These are phyloP conservation scores for Adansonia gregorii DNA, from an alignment of 441 rosid genomes.

Conservation along the genomic window DNA sequence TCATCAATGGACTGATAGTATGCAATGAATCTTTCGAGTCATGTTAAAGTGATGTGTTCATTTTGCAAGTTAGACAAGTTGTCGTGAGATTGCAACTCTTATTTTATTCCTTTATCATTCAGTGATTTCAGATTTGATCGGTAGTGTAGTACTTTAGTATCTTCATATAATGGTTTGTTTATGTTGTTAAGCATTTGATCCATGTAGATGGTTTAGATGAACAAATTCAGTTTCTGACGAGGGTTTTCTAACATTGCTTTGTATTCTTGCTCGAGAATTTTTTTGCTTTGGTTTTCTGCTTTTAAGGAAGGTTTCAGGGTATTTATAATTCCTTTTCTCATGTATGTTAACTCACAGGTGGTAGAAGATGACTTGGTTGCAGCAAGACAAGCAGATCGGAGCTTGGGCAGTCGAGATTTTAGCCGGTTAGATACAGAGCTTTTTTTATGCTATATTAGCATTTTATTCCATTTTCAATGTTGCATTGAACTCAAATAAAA, in stretches of 20 bases:
- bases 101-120: neutral
- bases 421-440: conserved; percentile 55
- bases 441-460: neutral
- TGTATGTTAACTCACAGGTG: conserved; percentile 43
- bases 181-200: neutral
- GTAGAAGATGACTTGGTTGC: conserved; percentile 83
- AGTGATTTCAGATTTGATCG: neutral
- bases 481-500: neutral
- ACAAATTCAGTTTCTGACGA: neutral
- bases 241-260: neutral
- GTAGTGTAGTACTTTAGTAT: neutral
- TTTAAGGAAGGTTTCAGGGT: neutral
- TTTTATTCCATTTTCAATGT: neutral
- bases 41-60: neutral
- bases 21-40: neutral
- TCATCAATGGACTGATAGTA: neutral
- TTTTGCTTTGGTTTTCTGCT: neutral
- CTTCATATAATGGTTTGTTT: too few relatives aligned
- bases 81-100: neutral
- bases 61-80: neutral
- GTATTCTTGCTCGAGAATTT: neutral
- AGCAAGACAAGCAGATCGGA: conserved; percentile 80
- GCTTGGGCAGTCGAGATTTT: conserved; percentile 73
- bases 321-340: neutral
- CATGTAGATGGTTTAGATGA: neutral